A percentile compares a stretch with the other conserved stretches of the same genome.
phyloP scores from a whole-genome alignment of 2,329 filamentous ascomycete species.

The Colletotrichum destructivum region DNA sequence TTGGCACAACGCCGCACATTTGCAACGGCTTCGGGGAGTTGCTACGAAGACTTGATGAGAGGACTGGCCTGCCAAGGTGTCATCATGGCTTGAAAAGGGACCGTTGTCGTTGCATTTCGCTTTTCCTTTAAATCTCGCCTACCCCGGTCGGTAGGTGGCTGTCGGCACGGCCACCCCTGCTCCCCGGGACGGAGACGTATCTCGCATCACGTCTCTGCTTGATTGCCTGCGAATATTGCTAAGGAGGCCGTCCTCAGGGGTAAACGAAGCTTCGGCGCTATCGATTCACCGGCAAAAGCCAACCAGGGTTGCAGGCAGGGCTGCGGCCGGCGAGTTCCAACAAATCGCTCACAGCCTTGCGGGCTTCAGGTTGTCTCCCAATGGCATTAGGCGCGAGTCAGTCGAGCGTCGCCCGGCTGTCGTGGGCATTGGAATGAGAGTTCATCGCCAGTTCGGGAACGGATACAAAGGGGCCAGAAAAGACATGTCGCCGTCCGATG shows the following conservation, averaged over 20 bases:
- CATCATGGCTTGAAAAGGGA: conserved; percentile 28
- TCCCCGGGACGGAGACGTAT: conserved; percentile 4
- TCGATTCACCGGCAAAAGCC: conserved; percentile 16
- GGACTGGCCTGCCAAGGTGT: conserved; percentile 13
- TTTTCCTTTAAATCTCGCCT: conserved; percentile 34
- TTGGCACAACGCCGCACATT: not conserved
- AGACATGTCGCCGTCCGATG: not conserved
- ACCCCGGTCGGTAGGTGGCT: conserved; percentile 28
- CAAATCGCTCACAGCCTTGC: not conserved
- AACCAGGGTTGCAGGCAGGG: conserved; percentile 1
- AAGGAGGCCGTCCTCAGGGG: conserved; percentile 27
- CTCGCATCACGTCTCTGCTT: conserved; percentile 22
- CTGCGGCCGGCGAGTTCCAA: not conserved
- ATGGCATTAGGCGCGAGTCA: not conserved
- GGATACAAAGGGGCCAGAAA: not conserved
- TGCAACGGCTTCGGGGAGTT: not conserved
- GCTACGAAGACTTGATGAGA: conserved; percentile 24
- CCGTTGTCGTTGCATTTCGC: conserved; percentile 28
- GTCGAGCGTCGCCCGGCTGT: not conserved
- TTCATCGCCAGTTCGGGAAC: not conserved
- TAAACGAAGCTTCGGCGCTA: conserved; percentile 35
- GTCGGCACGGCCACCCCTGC: conserved; percentile 22
- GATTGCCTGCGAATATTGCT: conserved; percentile 13
- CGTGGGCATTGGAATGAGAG: not conserved
- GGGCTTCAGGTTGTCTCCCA: not conserved